Percentiles rank a stretch among this genome's conserved stretches.
These are phyloP conservation scores for Trypanosoma congolense DNA, from an alignment of 208 protist genomes.

Conservation along the genomic window DNA sequence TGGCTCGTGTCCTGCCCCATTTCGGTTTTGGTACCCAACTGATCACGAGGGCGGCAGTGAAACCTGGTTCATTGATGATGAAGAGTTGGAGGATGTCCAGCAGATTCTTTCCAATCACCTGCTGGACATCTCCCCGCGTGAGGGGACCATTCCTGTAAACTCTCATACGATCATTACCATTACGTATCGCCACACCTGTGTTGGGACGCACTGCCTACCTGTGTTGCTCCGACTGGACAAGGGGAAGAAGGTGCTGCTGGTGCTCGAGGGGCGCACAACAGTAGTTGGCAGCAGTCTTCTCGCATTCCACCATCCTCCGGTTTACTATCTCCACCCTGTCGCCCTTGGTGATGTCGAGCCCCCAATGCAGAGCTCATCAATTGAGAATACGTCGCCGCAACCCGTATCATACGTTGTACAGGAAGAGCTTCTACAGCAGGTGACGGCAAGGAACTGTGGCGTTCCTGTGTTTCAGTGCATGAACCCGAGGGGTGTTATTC, in stretches of 20 bases:
- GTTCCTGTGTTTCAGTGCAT: conserved; percentile 88
- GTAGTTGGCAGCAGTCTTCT: conserved; percentile 39
- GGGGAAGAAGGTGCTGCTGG: conserved; percentile 72
- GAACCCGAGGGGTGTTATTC: conserved; percentile 70
- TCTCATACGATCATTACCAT: conserved; percentile 49
- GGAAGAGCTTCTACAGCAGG: conserved; percentile 31
- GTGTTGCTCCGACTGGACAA: conserved; percentile 69
- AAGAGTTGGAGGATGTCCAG: conserved; percentile 61
- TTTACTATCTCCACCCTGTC: conserved; percentile 74
- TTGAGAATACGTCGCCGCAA: conserved; percentile 62
- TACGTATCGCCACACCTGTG: conserved; percentile 47
- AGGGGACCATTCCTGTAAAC: conserved; percentile 58
- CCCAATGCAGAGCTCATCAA: conserved; percentile 70
- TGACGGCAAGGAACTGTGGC: conserved; percentile 61
- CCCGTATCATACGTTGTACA: conserved; percentile 69
- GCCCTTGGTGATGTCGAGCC: conserved; percentile 84
- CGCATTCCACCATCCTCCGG: conserved; percentile 52
- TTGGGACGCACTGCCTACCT: conserved; percentile 77
- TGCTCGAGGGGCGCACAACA: conserved; percentile 83
- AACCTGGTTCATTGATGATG: conserved; percentile 82
- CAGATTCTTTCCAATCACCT: conserved; percentile 62
- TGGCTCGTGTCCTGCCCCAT: conserved; percentile 60
- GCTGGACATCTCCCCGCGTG: conserved; percentile 58
- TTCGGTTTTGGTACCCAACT: conserved; percentile 73
- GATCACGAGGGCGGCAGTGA: conserved; percentile 80